Percentiles rank a stretch among this genome's conserved stretches.
Evolutionary conservation across 2,329 filamentous ascomycete genomes (phyloP).

Genomic region (Colletotrichum horii): DNA sequence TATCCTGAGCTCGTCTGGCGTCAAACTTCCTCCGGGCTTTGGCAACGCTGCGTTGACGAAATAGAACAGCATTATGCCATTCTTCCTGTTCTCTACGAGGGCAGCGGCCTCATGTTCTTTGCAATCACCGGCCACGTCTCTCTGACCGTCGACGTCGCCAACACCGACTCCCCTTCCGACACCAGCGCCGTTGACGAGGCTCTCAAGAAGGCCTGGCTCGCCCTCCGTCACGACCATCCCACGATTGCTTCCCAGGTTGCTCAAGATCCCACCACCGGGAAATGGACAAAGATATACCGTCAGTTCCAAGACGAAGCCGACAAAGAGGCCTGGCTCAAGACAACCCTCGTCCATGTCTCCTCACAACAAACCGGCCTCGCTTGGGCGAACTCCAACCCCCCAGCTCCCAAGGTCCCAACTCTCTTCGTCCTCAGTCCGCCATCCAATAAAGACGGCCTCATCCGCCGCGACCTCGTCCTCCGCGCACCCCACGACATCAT

Average conservation of each 20-base stretch:
- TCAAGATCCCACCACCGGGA: conserved; percentile 18
- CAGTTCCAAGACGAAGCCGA: conserved; percentile 7
- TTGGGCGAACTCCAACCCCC: conserved; percentile 40
- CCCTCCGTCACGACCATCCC: conserved; percentile 36
- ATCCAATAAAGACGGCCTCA: background rate
- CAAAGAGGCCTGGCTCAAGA: conserved; percentile 29
- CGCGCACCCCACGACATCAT: conserved; percentile 44
- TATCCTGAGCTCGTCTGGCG: conserved; percentile 28
- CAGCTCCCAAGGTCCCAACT: conserved; percentile 33
- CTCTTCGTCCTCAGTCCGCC: conserved; percentile 34
- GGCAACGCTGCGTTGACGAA: conserved; percentile 44
- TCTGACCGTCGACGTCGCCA: conserved; percentile 24
- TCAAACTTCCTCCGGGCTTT: conserved; percentile 29
- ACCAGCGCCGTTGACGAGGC: conserved; percentile 31
- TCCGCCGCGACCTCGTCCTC: conserved; percentile 37
- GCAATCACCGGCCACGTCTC: conserved; percentile 45
- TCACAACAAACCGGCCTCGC: conserved; percentile 30
- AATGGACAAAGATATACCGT: conserved; percentile 34
- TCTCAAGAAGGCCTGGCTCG: conserved; percentile 37
- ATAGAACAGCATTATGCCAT: conserved; percentile 44
- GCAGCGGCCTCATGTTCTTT: conserved; percentile 43
- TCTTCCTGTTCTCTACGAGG: conserved; percentile 37
- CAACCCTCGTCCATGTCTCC: conserved; percentile 31
- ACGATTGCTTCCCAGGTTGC: conserved; percentile 34
- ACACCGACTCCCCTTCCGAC: background rate